A percentile compares a stretch with the other conserved stretches of the same genome.
phyloP scores from a whole-genome alignment of 179 eudicot species.

The Pouteria campechiana region DNA sequence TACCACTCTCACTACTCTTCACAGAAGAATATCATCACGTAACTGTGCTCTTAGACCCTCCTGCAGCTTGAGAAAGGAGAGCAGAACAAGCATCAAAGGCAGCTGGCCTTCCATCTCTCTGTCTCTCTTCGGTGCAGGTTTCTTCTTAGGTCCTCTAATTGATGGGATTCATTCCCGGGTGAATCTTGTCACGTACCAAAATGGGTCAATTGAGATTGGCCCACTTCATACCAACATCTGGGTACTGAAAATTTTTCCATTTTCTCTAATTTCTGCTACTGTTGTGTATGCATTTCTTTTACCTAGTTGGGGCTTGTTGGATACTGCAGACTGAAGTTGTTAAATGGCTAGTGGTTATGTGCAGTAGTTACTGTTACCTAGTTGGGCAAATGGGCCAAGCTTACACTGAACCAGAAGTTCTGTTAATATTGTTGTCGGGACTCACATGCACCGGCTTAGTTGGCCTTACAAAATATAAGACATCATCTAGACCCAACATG shows the following conservation, averaged over 20 bases:
- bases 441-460: too few relatives aligned
- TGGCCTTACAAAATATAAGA: too few relatives aligned
- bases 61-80: constrained; percentile 22
- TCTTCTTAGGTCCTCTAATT: constrained; percentile 59
- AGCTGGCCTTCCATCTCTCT: constrained; percentile 31
- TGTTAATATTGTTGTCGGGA: too few relatives aligned
- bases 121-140: constrained; percentile 56
- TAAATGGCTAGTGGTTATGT: too few relatives aligned
- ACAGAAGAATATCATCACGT: too few relatives aligned
- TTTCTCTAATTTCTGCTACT: neutral
- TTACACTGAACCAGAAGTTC: too few relatives aligned
- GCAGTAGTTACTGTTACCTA: too few relatives aligned
- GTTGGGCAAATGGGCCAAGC: too few relatives aligned
- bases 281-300: neutral
- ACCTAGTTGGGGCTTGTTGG: neutral
- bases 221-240: constrained; percentile 79
- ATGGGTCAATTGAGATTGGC: constrained; percentile 64
- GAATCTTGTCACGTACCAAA: constrained; percentile 51
- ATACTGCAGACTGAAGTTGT: too few relatives aligned
- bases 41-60: too few relatives aligned
- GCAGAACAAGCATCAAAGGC: constrained; percentile 2
- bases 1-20: too few relatives aligned
- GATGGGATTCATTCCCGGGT: constrained; percentile 84
- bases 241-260: constrained; percentile 15
- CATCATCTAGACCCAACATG: too few relatives aligned